Base-by-base conservation (phyloP, 768 basidiomycete species). In the Phaeolepiota aurea region DNA sequence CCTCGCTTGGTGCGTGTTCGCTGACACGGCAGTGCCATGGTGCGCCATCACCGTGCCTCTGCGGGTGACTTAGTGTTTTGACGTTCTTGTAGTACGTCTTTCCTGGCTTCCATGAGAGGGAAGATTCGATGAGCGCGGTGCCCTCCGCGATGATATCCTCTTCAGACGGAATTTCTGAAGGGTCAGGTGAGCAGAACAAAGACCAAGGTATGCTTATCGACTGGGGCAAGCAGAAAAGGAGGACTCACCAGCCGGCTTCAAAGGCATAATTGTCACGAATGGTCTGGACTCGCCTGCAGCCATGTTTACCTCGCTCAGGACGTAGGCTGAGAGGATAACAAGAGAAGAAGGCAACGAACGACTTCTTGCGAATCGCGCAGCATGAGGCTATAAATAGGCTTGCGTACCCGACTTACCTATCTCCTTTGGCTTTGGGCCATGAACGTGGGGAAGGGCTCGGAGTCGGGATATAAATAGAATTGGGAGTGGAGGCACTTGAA, bases 21-120 rank as follows among this genome's bases (percentile, higher is more conserved):
- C 83, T 85, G 43, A 77, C 55, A 16, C 85, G 73, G 54, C 73
- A 74, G 50, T 83, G 71, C 84, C 85, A 88, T 2, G 69, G 57
- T 23, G 79, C 76, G 18, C 68, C 74, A 44, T 81, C 79, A 4
- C 56, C 68, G 10, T 69, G 57, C 2, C 62, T 64, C 50, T 81
- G 85, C 25, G 72, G 54, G 11, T 66, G 71, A 19, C 58, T 68
- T 41, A 59, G 69, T 7, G 79, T 80, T 52, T 76, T 71, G 49
- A 87, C 80, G 2, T 52, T 66, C 41, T 70, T 69, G 46, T 71
- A 62, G 51, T 67, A 79, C 3, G 72, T 67, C 54, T 84, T 88
- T 15, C 83, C 83, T 41, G 63, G 63, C 56, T 79, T 80, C 85
- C 86, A 88, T 13, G 69, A 56, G 2, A 57, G 46, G 1, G 74